Conservation (phyloP, 2,329 filamentous ascomycete genomes). For the Fusarium sp. region DNA sequence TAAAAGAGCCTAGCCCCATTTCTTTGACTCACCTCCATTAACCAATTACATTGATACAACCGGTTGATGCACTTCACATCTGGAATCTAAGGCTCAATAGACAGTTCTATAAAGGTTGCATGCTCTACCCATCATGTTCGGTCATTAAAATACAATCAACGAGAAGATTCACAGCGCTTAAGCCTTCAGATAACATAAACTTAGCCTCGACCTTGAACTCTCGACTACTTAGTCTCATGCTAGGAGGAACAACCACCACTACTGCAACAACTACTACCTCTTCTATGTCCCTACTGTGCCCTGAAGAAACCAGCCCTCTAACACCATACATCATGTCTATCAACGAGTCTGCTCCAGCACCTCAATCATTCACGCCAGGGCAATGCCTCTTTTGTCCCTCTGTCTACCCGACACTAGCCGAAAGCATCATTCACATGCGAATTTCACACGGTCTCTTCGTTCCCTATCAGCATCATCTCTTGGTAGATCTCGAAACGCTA, state of each 20-base stretch:
- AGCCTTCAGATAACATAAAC: fast-evolving
- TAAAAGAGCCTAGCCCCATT: not conserved
- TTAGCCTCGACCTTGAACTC: fast-evolving
- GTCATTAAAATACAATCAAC: not conserved
- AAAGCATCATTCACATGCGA: constrained; percentile 8
- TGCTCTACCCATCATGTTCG: fast-evolving
- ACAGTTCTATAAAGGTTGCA: not conserved
- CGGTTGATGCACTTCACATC: not conserved
- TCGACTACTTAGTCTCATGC: not conserved
- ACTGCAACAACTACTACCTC: not conserved
- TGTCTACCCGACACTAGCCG: not conserved
- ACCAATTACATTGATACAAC: not conserved
- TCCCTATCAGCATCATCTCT: not conserved
- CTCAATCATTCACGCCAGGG: not conserved
- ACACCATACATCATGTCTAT: not conserved
- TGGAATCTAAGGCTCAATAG: fast-evolving
- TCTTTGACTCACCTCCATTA: not conserved
- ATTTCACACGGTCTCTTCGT: not conserved
- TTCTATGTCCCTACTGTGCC: not conserved
- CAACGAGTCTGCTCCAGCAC: not conserved
- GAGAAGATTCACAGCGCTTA: fast-evolving
- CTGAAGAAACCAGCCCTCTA: not conserved
- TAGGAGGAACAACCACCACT: constrained; percentile 4
- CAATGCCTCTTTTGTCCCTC: constrained; percentile 9
- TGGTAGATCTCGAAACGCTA: constrained; percentile 1